Conservation (phyloP, 2,329 filamentous ascomycete species). For the Fusarium aywerte region DNA sequence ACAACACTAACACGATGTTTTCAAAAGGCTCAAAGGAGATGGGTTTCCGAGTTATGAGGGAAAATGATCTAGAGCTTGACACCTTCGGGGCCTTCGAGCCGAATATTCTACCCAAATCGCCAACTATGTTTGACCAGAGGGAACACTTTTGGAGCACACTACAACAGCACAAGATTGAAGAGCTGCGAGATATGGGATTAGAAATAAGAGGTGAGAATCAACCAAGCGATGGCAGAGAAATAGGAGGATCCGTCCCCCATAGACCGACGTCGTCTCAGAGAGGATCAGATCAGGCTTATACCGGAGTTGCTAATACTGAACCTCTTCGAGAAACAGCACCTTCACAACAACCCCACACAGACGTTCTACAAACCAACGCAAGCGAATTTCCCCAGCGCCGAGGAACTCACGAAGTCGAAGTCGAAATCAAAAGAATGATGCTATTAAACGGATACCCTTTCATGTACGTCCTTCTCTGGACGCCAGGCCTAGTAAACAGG, state of each 20-base stretch:
- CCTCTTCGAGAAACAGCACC: slow-evolving; percentile 1
- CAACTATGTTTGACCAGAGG: slow-evolving; percentile 12
- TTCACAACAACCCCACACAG: not conserved
- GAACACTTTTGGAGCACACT: not conserved
- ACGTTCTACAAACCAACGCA: slow-evolving; percentile 31
- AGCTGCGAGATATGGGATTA: slow-evolving; percentile 2
- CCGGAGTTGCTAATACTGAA: slow-evolving; percentile 23
- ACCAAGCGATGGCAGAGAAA: not conserved
- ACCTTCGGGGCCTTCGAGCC: slow-evolving; percentile 14
- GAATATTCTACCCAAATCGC: not conserved
- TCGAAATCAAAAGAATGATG: slow-evolving; percentile 43
- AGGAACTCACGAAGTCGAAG: slow-evolving; percentile 26
- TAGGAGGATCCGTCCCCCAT: not conserved
- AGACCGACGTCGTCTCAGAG: not conserved
- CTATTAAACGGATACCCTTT: slow-evolving; percentile 42
- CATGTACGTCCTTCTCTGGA: slow-evolving; percentile 42
- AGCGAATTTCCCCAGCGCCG: slow-evolving; percentile 43
- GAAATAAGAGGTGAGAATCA: slow-evolving; percentile 18
- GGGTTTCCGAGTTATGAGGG: slow-evolving; percentile 24
- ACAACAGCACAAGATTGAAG: slow-evolving; percentile 5
- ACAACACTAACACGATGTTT: slow-evolving; percentile 8
- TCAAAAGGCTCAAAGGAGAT: slow-evolving; percentile 15
- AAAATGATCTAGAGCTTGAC: slow-evolving; percentile 24
- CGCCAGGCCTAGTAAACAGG: slow-evolving; percentile 38
- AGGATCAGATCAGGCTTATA: slow-evolving; percentile 1